Evolutionary conservation across 768 basidiomycete species (phyloP).

Genomic region (Clitopilus hobsonii): DNA sequence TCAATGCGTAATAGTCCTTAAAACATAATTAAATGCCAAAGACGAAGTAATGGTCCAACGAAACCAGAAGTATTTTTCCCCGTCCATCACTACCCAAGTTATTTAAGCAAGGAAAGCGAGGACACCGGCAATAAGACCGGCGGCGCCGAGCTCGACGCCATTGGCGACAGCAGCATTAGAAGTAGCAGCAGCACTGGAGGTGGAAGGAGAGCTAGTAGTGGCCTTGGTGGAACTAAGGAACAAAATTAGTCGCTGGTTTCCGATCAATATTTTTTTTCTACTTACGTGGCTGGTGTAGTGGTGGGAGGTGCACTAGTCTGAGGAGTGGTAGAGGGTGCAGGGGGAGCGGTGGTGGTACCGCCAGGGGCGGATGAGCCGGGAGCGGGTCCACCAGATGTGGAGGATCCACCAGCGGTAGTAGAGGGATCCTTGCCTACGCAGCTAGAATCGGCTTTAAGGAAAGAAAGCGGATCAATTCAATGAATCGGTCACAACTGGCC

Average conservation of each 20-base stretch:
- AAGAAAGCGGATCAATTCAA: neutral
- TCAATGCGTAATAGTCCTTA: conserved; percentile 3
- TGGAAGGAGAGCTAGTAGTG: conserved; percentile 9
- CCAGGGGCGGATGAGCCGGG: conserved; percentile 8
- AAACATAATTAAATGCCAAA: conserved; percentile 5
- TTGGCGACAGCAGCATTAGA: conserved; percentile 24
- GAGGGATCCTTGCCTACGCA: conserved; percentile 28
- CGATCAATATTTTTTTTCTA: neutral
- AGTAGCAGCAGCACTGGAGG: conserved; percentile 9
- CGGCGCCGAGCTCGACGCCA: conserved; percentile 31
- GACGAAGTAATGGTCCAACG: neutral
- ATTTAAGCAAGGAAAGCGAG: conserved; percentile 38
- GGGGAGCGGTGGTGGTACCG: conserved; percentile 10
- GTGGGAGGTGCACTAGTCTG: neutral
- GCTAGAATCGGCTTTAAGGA: conserved; percentile 21
- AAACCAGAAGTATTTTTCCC: conserved; percentile 2
- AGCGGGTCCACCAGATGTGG: conserved; percentile 12
- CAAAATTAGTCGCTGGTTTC: neutral
- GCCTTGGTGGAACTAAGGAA: neutral
- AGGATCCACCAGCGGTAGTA: conserved; percentile 8
- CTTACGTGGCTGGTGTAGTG: conserved; percentile 4
- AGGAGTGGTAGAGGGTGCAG: conserved; percentile 7
- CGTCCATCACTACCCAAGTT: neutral
- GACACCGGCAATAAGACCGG: conserved; percentile 35
- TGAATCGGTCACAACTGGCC: neutral